Base-by-base conservation (phyloP, 2,329 filamentous ascomycete genomes). In the Beauveria brongniartii region DNA sequence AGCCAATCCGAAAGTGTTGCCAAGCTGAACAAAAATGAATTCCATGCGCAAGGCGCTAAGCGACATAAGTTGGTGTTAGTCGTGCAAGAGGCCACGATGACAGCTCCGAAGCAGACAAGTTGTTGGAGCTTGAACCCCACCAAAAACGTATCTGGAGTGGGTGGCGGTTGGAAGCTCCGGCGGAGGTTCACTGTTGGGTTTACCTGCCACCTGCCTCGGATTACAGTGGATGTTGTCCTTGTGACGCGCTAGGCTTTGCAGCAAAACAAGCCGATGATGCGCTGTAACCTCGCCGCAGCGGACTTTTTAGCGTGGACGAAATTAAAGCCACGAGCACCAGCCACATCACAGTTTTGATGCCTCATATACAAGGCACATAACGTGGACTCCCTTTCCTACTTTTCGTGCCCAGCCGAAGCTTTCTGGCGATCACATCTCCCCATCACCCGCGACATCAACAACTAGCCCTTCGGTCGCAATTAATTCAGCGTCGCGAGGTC, bases 51-150 rank as follows among this genome's bases (percentile, higher is more conserved):
- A 41, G 26, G 37, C 20, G 54, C 61, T 51, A 24, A 52, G 60
- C 56, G 47, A 53, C 18, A 52, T 26, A 51, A 10, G 46, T 51
- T 51, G 26, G 46, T 37, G 53, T 61, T 55, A n/a, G 59, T 43
- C 34, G 28, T 20, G 60, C 60, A 47, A 52, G 48, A 61, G 60
- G 60, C 60, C 60, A 61, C 60, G 60, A 57, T 61, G 53, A 52
- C 53, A 56, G 53, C 54, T 61, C 54, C 28, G 54, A 48, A 46
- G 20, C 30, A 37, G 28, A 44, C 43, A 61, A 52, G 37, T 50
- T 48, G 52, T 55, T 55, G 59, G 52, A 61, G 59, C 59, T 61
- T 50, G 24, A 50, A 59, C 59, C 59, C 59, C 59, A 61, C 59
- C 59, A 61, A 44, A 52, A 46, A 22, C 24, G 43, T 4, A 37